Evolutionary conservation across 768 basidiomycete genomes (phyloP).

Genomic region (Suillus weaverae): DNA sequence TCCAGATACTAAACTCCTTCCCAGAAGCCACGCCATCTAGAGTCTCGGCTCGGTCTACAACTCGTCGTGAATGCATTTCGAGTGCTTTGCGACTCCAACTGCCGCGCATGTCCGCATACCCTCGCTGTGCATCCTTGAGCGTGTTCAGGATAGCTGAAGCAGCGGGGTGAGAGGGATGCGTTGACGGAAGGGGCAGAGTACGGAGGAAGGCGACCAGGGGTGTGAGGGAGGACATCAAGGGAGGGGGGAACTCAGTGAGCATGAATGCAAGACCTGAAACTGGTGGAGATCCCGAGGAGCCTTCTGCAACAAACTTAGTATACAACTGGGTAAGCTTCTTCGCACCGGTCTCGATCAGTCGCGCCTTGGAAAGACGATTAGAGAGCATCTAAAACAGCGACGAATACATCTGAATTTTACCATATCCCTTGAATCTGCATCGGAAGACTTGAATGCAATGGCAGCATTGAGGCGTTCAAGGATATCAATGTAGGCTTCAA

Average conservation of each 20-base stretch:
- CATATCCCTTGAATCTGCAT: constrained; percentile 54
- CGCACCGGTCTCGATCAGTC: constrained; percentile 77
- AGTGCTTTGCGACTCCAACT: constrained; percentile 74
- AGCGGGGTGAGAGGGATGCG: constrained; percentile 83
- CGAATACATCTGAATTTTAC: constrained; percentile 30
- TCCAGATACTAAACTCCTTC: constrained; percentile 72
- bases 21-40: constrained; percentile 66
- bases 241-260: constrained; percentile 53
- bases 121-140: constrained; percentile 74
- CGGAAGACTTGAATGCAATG: constrained; percentile 72
- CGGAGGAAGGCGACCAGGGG: constrained; percentile 72
- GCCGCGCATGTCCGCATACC: constrained; percentile 86
- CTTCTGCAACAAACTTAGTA: constrained; percentile 87
- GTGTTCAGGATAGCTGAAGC: constrained; percentile 62
- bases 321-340: constrained; percentile 82
- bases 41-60: constrained; percentile 70
- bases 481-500: constrained; percentile 66
- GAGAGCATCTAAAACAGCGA: not conserved
- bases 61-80: constrained; percentile 67
- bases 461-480: constrained; percentile 76
- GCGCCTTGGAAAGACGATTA: constrained; percentile 41
- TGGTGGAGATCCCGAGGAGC: constrained; percentile 73
- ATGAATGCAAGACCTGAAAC: constrained; percentile 57
- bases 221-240: constrained; percentile 50
- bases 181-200: constrained; percentile 70